Conservation (phyloP, 257 asterid species). For the Ballota nigra region DNA sequence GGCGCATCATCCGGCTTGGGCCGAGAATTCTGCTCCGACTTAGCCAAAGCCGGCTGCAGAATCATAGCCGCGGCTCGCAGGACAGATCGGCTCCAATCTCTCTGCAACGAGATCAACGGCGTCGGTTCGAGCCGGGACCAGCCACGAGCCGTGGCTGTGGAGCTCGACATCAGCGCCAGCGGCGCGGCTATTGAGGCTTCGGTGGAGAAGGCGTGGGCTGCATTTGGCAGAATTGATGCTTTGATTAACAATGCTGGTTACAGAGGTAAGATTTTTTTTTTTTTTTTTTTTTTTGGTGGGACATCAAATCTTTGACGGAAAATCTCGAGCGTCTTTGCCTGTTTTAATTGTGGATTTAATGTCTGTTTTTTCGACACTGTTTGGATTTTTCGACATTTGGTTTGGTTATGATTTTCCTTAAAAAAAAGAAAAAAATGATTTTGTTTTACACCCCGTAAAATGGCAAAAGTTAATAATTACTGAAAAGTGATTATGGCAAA, state of each 20-base stretch:
- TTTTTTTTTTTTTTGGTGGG: no score
- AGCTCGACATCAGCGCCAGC: slow-evolving; percentile 42
- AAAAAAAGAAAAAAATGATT: no score
- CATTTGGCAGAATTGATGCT: slow-evolving; percentile 52
- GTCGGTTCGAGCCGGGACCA: background rate
- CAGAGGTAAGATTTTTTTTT: slow-evolving; percentile 44
- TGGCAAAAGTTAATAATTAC: no score
- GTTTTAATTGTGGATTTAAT: no score
- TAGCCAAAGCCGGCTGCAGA: slow-evolving; percentile 46
- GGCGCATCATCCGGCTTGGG: slow-evolving; percentile 53
- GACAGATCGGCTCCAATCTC: slow-evolving; percentile 30
- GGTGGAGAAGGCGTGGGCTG: slow-evolving; percentile 51
- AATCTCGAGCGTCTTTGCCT: no score
- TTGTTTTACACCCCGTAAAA: no score
- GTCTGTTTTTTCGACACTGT: no score
- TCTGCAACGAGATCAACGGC: slow-evolving; percentile 38
- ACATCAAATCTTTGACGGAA: no score
- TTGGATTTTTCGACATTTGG: no score
- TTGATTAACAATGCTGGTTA: slow-evolving; percentile 56
- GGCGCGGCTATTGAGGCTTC: slow-evolving; percentile 34
- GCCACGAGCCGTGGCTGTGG: slow-evolving; percentile 36
- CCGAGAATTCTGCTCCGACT: slow-evolving; percentile 39
- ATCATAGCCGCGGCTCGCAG: slow-evolving; percentile 49
- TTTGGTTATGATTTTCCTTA: no score
- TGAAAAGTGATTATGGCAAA: no score